phyloP scores from a whole-genome alignment of 805 yeast species.

The Scheffersomyces lignosus region DNA sequence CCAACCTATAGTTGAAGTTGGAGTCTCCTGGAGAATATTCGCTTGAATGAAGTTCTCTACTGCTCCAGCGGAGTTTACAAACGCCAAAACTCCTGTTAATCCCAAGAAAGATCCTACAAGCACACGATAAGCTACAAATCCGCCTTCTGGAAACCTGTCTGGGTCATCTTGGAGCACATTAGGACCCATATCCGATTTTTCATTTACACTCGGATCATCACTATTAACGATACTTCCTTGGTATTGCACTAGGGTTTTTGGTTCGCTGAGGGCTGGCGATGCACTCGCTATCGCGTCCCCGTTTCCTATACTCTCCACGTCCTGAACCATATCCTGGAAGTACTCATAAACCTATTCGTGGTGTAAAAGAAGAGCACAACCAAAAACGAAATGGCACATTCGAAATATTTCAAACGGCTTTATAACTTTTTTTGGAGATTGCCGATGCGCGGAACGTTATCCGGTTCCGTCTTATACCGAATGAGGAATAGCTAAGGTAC shows the following conservation, averaged over 20 bases:
- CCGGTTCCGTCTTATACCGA: no score
- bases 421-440: no score
- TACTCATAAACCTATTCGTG: no score
- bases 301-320: no score
- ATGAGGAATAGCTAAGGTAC: no score
- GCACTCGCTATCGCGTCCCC: no score
- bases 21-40: slow-evolving; percentile 11
- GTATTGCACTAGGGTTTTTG: not conserved
- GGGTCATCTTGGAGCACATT: slow-evolving; percentile 21
- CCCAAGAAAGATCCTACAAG: slow-evolving; percentile 27
- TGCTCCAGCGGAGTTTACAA: slow-evolving; percentile 27
- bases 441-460: no score
- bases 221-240: not conserved
- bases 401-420: no score
- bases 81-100: slow-evolving; percentile 23
- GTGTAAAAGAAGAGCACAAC: no score
- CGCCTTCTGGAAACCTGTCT: slow-evolving; percentile 27
- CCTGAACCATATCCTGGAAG: no score
- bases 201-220: not conserved
- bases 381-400: no score
- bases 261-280: not conserved
- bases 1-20: slow-evolving; percentile 25
- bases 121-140: slow-evolving; percentile 21
- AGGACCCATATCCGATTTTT: no score
- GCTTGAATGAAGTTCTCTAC: slow-evolving; percentile 18